Evolutionary conservation across 495 filamentous ascomycete genomes (phyloP).

Genomic region (Hypoxylon intermedium): DNA sequence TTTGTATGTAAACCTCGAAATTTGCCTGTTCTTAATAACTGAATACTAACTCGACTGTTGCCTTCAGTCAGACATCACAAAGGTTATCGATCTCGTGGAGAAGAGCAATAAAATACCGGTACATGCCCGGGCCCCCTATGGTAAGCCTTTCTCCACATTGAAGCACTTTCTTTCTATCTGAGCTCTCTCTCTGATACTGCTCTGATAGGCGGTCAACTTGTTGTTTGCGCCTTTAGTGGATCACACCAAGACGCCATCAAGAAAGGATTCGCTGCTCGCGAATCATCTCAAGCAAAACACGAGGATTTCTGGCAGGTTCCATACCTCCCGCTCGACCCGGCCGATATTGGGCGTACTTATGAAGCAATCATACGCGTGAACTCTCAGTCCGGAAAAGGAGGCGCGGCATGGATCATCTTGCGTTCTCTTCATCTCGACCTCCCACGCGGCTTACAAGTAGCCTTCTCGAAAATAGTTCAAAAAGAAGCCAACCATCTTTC

Average conservation of each 20-base stretch:
- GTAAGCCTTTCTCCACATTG: too few species aligned
- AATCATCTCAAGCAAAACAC: too few species aligned
- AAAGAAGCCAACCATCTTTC: too few species aligned
- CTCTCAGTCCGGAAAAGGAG: constrained; percentile 93
- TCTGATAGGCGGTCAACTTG: too few species aligned
- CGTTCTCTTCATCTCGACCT: constrained; percentile 88
- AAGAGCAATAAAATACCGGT: constrained; percentile 97
- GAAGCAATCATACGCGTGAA: constrained; percentile 98
- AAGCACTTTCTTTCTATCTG: too few species aligned
- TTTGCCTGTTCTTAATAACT: too few species aligned
- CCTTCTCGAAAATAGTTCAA: too few species aligned
- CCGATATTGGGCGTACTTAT: constrained; percentile 94
- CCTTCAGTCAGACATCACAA: too few species aligned
- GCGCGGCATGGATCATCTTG: constrained; percentile 92
- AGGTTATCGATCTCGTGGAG: too few species aligned
- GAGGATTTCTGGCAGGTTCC: constrained; percentile 76
- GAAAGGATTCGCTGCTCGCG: too few species aligned
- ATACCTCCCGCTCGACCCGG: constrained; percentile 91
- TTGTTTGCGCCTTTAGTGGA: constrained; percentile 88
- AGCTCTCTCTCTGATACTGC: too few species aligned
- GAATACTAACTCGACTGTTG: too few species aligned
- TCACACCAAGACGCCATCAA: constrained; percentile 98
- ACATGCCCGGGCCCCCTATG: constrained; percentile 87
- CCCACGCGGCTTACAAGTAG: constrained; percentile 90
- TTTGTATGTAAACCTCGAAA: constrained; percentile 93